Conservation (phyloP, 768 basidiomycete genomes). For the Tricholoma sp. region DNA sequence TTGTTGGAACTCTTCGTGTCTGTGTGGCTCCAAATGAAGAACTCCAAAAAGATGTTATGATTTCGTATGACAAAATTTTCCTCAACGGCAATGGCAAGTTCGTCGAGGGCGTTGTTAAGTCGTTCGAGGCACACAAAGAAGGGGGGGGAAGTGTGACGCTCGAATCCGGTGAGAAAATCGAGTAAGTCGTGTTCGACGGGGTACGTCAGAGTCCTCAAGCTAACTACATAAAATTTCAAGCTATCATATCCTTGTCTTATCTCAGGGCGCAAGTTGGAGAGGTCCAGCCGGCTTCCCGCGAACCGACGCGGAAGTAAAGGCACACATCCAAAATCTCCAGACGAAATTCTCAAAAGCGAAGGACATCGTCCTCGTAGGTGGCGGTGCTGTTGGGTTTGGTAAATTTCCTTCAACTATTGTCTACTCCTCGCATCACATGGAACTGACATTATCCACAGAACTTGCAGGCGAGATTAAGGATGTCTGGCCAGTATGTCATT, state of each 20-base stretch:
- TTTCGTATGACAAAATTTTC: constrained; percentile 54
- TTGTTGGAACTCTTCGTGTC: constrained; percentile 49
- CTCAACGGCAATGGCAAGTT: constrained; percentile 40
- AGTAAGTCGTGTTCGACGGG: constrained; percentile 9
- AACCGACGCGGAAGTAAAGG: constrained; percentile 22
- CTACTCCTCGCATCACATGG: not conserved
- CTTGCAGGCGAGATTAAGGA: constrained; percentile 41
- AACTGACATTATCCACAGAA: constrained; percentile 21
- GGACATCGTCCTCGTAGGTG: constrained; percentile 50
- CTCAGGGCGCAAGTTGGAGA: constrained; percentile 51
- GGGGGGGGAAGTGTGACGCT: constrained; percentile 47
- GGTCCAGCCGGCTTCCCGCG: constrained; percentile 45
- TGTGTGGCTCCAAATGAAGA: constrained; percentile 39
- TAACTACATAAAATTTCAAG: constrained; percentile 5
- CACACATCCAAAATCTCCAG: constrained; percentile 25
- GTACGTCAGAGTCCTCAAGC: not conserved
- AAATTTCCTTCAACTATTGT: constrained; percentile 3
- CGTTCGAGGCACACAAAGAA: constrained; percentile 24
- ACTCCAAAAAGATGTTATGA: constrained; percentile 40
- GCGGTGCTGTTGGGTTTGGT: constrained; percentile 54
- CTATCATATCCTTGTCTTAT: constrained; percentile 57
- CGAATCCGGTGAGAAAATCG: constrained; percentile 44
- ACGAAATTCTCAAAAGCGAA: constrained; percentile 31
- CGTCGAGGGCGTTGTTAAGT: constrained; percentile 37
- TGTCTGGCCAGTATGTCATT: constrained; percentile 28